Percentiles rank a stretch among this genome's conserved stretches.
Conservation (phyloP, 805 yeast species). For the Komagataella phaffii region DNA sequence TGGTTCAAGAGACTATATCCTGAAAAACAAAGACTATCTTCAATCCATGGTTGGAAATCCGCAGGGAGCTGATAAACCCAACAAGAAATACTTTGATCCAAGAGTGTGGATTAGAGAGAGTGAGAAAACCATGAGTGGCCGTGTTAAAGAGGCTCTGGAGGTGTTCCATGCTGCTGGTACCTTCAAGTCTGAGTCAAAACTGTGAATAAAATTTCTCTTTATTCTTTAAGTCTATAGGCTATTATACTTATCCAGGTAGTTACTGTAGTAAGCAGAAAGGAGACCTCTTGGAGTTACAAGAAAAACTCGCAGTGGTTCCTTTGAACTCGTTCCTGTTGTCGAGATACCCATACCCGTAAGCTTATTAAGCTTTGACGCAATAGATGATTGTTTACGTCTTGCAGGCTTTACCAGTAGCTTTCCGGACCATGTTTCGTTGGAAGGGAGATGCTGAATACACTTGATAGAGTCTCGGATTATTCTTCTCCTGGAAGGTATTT, state of each 20-base stretch:
- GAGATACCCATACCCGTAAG: neutral
- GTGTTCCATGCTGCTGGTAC: slow-evolving; percentile 73
- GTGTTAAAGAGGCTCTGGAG: slow-evolving; percentile 73
- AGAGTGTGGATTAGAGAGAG: slow-evolving; percentile 99
- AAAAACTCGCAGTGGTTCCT: neutral
- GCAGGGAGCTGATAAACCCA: slow-evolving; percentile 97
- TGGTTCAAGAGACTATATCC: slow-evolving; percentile 96
- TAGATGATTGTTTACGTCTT: neutral
- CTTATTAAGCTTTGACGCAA: neutral
- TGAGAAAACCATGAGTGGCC: slow-evolving; percentile 91
- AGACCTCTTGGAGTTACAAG: neutral
- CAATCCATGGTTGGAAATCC: slow-evolving; percentile 93
- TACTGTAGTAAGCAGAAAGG: neutral
- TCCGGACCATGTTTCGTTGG: slow-evolving; percentile 22
- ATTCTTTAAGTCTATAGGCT: neutral
- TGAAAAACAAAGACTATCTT: slow-evolving; percentile 92
- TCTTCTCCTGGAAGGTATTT: slow-evolving; percentile 12
- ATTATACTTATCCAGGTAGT: neutral
- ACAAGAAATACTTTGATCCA: slow-evolving; percentile 99
- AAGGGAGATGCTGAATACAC: slow-evolving; percentile 18
- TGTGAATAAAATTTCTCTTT: neutral
- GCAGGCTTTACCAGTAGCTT: slow-evolving; percentile 12
- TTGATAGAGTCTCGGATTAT: slow-evolving; percentile 18
- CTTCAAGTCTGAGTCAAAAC: slow-evolving; percentile 14
- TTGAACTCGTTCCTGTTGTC: neutral